phyloP scores from a whole-genome alignment of 331 rosid genomes.

The Pyrus hybrid region DNA sequence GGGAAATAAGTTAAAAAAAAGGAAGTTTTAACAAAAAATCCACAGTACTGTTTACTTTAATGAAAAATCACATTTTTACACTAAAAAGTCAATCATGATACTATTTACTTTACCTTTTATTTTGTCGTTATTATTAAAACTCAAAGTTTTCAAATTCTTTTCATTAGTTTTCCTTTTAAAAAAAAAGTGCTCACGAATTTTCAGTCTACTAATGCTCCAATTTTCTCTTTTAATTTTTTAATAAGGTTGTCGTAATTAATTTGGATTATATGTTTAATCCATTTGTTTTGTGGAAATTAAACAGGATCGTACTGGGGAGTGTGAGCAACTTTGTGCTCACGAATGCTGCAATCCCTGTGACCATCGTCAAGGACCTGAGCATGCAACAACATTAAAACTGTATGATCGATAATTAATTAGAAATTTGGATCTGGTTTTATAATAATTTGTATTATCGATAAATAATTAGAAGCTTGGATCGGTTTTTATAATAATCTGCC shows the following conservation, averaged over 20 bases:
- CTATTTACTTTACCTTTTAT: no score
- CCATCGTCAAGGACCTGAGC: slow-evolving; percentile 57
- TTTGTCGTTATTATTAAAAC: no score
- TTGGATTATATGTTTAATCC: background rate
- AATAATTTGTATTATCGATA: background rate
- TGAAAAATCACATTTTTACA: no score
- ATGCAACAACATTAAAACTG: background rate
- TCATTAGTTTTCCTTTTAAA: no score
- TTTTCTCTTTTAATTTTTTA: background rate
- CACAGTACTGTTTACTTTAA: no score
- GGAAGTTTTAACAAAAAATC: no score
- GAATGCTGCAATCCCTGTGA: slow-evolving; percentile 75
- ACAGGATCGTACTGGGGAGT: slow-evolving; percentile 81
- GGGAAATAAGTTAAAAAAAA: no score
- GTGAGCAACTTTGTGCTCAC: slow-evolving; percentile 71
- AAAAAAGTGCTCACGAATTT: no score
- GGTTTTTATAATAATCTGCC: no score
- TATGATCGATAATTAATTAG: background rate
- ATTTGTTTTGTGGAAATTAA: background rate
- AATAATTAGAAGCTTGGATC: no score
- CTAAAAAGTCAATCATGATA: no score
- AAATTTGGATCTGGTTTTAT: background rate
- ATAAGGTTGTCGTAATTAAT: background rate
- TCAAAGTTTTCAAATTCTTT: no score
- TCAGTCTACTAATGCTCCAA: background rate